Evolutionary conservation across 768 basidiomycete species (phyloP).

Genomic region (Brasilioporus rufonigricans): DNA sequence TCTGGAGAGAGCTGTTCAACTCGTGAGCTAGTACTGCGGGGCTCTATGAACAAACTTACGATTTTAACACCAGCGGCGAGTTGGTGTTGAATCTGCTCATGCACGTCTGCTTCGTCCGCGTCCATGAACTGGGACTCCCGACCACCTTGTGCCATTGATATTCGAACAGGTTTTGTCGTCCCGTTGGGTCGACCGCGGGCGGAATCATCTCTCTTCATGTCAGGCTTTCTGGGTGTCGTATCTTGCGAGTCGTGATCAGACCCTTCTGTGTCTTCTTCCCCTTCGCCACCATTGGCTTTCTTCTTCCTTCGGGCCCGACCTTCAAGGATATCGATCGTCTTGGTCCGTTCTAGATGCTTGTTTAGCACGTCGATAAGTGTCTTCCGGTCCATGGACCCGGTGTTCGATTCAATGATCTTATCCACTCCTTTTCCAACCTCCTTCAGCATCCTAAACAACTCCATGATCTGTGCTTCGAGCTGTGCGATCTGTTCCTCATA

Average conservation of each 20-base stretch:
- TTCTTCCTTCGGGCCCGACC: constrained; percentile 47
- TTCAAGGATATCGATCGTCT: constrained; percentile 84
- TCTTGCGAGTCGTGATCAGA: constrained; percentile 51
- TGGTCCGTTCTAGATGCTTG: constrained; percentile 76
- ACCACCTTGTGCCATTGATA: constrained; percentile 44
- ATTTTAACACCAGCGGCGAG: constrained; percentile 71
- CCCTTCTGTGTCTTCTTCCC: constrained; percentile 34
- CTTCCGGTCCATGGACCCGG: constrained; percentile 71
- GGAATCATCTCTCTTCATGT: constrained; percentile 38
- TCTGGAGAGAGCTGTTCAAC: constrained; percentile 58
- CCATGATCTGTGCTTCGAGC: constrained; percentile 89
- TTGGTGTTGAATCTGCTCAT: constrained; percentile 86
- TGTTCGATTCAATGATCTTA: constrained; percentile 62
- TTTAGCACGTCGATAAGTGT: constrained; percentile 77
- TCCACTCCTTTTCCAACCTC: constrained; percentile 79
- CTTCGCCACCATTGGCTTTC: constrained; percentile 32
- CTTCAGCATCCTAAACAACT: constrained; percentile 90
- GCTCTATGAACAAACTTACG: constrained; percentile 39
- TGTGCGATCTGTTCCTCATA: constrained; percentile 88
- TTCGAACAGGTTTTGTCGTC: constrained; percentile 32
- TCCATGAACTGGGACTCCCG: constrained; percentile 86
- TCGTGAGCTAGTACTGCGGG: constrained; percentile 12
- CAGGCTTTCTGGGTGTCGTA: constrained; percentile 57
- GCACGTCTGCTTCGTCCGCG: constrained; percentile 78
- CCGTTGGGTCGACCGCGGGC: constrained; percentile 30